Evolutionary conservation across 345 rosid species (phyloP).

Genomic region (Psidium guajava): DNA sequence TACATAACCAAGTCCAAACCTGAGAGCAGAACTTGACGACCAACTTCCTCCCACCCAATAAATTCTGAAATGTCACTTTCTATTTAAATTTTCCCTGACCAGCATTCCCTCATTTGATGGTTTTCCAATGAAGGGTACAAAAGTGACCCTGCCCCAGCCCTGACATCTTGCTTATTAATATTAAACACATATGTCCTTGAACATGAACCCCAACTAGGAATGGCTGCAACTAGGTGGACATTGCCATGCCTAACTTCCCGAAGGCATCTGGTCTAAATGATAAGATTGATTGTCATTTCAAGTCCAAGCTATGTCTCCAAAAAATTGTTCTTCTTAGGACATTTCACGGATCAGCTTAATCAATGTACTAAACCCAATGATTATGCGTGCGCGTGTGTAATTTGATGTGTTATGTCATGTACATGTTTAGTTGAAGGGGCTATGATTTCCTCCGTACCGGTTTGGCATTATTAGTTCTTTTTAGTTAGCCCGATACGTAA

Average conservation of each 20-base stretch:
- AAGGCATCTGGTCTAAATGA: neutral
- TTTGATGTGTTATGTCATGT: neutral
- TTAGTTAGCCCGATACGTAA: neutral
- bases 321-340: neutral
- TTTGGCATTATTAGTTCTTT: neutral
- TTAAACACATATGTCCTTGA: neutral
- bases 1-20: neutral
- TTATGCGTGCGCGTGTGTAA: neutral
- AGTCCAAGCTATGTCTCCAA: neutral
- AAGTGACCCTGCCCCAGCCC: neutral
- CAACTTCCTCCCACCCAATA: neutral
- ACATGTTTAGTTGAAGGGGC: neutral
- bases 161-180: neutral
- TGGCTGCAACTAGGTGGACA: neutral
- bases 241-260: neutral
- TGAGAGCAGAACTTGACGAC: neutral
- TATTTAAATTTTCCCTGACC: neutral
- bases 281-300: neutral
- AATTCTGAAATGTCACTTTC: neutral
- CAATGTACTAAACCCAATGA: neutral
- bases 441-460: neutral
- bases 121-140: neutral
- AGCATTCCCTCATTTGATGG: neutral
- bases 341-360: neutral
- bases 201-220: neutral